Conservation (phyloP, 768 basidiomycete genomes). For the Podaxis sp. region DNA sequence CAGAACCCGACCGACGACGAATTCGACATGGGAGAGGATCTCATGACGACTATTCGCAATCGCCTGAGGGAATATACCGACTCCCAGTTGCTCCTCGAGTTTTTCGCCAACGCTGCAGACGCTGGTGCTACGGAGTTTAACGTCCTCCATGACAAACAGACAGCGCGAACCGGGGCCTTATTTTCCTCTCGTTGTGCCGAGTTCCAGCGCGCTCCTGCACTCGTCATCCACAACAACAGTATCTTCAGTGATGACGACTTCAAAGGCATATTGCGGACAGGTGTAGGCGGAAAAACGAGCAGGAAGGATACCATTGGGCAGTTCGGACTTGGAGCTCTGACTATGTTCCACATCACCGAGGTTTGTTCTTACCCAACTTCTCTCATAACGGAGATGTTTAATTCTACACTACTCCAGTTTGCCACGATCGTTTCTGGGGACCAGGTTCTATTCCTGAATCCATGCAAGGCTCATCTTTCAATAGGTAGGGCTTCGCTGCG, state of each 20-base stretch:
- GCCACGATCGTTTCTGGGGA: conserved; percentile 32
- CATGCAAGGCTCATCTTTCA: conserved; percentile 41
- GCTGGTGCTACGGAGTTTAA: conserved; percentile 43
- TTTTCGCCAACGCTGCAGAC: conserved; percentile 54
- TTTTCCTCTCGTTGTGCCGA: conserved; percentile 34
- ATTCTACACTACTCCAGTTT: conserved; percentile 22
- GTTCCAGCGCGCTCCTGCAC: conserved; percentile 35
- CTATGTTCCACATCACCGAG: conserved; percentile 54
- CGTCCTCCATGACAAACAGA: conserved; percentile 37
- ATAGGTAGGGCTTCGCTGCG: conserved; percentile 28
- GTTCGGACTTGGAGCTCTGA: conserved; percentile 51
- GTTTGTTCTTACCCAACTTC: conserved; percentile 26
- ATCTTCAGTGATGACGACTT: conserved; percentile 44
- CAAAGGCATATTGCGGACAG: conserved; percentile 41
- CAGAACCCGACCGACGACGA: conserved; percentile 20
- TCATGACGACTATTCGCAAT: conserved; percentile 41
- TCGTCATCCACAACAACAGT: conserved; percentile 46
- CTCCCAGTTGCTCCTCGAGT: conserved; percentile 46
- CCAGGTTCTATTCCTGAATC: conserved; percentile 42
- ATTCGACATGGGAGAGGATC: conserved; percentile 42
- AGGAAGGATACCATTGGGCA: conserved; percentile 42
- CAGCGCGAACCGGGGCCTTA: conserved; percentile 17
- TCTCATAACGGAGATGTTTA: not conserved
- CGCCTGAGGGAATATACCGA: conserved; percentile 41
- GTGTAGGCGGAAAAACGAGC: conserved; percentile 43